Base-by-base conservation (phyloP, 306 rosid species). In the Erythrophleum fordii region DNA sequence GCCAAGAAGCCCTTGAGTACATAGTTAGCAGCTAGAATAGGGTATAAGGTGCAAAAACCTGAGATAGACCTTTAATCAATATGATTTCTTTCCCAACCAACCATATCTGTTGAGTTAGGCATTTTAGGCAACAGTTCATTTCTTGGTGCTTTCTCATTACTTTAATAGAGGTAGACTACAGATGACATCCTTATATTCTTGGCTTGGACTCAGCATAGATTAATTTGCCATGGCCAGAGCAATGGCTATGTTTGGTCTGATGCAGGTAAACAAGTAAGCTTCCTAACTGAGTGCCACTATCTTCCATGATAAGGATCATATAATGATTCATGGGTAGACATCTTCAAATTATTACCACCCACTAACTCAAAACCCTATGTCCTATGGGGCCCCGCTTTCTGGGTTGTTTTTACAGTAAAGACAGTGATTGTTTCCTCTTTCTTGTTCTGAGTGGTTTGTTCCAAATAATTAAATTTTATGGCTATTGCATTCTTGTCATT, bases 21-120 rank as follows among this genome's bases (percentile, higher is more conserved):
- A 31, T 51, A 45, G 66, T 67, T 75, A 42, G 45, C 56, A 10
- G 35, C 73, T 53, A 66, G 60, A 51, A 55, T 29, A 55, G n/a
- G 66, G 80, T 37, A 53, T 28, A 42, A 26, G 68, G 69, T 81
- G 68, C 69, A 81, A 26, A 46, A 62, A 73, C 59, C 83, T 51
- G 37, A 46, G 67, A 13, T 69, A 5, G 53, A 48, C 48, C 44
- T 13, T 52, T 67, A 39, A 58, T 58, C 46, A 35, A n/a, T n/a
- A n/a, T n/a, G n/a, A 29, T 56, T 60, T 39, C 39, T 60, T 60
- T 28, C 20, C 69, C 69, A 29, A 29, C 65, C 65, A 59, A 59
- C 8, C 31, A 8, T 8, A 69, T 52, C 11, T 45, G 14, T 68
- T 25, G 42, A 48, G 60, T 48, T 56, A 31, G 34, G 28, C 49